Percentiles rank a stretch among this genome's conserved stretches.
These are phyloP conservation scores for Penicillium sp. DNA, from an alignment of 2,329 filamentous ascomycete genomes.

Conservation along the genomic window DNA sequence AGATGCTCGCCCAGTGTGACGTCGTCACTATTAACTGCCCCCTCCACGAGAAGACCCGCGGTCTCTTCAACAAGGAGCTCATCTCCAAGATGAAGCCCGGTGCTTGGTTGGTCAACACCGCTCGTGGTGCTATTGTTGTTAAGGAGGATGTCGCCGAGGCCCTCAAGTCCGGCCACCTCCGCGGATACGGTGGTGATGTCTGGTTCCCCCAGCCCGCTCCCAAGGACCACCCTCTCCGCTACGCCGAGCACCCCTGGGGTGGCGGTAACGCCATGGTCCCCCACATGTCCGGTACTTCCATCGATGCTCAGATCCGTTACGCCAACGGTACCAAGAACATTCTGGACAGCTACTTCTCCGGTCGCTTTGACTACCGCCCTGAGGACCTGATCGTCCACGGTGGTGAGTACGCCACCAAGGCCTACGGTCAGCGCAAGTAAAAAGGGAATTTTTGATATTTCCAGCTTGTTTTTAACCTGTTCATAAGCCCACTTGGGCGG, in stretches of 20 bases:
- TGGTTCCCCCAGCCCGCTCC: slow-evolving; percentile 99
- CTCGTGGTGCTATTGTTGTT: slow-evolving; percentile 97
- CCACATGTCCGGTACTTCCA: slow-evolving; percentile 98
- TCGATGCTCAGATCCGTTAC: slow-evolving; percentile 94
- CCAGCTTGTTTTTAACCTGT: slow-evolving; percentile 13
- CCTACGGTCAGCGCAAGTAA: slow-evolving; percentile 73
- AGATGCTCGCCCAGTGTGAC: slow-evolving; percentile 91
- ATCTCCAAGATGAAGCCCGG: slow-evolving; percentile 99
- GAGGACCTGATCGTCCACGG: slow-evolving; percentile 88
- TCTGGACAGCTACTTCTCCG: slow-evolving; percentile 85
- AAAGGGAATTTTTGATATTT: not conserved
- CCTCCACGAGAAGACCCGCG: slow-evolving; percentile 94
- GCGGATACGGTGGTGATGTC: slow-evolving; percentile 53
- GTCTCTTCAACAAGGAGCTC: slow-evolving; percentile 97
- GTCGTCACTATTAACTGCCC: slow-evolving; percentile 99
- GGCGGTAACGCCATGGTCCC: slow-evolving; percentile 98
- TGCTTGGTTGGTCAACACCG: slow-evolving; percentile 97
- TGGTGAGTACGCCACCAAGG: slow-evolving; percentile 93
- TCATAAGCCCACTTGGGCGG: slow-evolving; percentile 16
- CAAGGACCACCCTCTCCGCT: slow-evolving; percentile 87
- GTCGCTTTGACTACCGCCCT: slow-evolving; percentile 81
- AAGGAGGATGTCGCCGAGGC: slow-evolving; percentile 98
- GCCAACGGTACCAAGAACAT: slow-evolving; percentile 87
- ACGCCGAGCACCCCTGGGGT: slow-evolving; percentile 90
- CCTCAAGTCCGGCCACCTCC: slow-evolving; percentile 78